A percentile compares a stretch with the other conserved stretches of the same genome.
phyloP scores from a whole-genome alignment of 192 early-diverging fungal species.

The Diversispora eburnea region DNA sequence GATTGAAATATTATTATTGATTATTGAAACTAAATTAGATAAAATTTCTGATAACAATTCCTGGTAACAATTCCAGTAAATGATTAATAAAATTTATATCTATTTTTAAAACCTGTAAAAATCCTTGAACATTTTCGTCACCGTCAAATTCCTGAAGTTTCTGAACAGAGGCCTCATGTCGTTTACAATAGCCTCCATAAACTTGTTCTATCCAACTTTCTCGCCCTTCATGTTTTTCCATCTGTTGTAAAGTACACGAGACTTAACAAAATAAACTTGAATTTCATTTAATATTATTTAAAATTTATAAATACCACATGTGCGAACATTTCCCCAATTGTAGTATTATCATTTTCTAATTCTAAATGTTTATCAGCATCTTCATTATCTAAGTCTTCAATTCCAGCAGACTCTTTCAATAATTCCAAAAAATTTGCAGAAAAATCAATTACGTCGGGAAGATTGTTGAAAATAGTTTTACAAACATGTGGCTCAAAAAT shows the following conservation, averaged over 20 bases:
- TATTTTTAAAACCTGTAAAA: constrained; percentile 41
- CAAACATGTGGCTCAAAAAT: constrained; percentile 59
- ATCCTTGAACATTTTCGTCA: constrained; percentile 39
- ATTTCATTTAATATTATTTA: neutral
- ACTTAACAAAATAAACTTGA: neutral
- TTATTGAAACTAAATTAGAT: no score
- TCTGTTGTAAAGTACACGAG: neutral
- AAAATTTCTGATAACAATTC: no score
- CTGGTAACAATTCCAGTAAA: no score
- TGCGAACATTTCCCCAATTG: constrained; percentile 54
- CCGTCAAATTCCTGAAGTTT: constrained; percentile 59
- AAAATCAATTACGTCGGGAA: constrained; percentile 68
- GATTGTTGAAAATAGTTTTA: constrained; percentile 73
- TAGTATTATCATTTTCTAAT: constrained; percentile 29
- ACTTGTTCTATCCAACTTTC: constrained; percentile 45
- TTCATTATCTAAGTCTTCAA: constrained; percentile 23
- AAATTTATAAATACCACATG: constrained; percentile 38
- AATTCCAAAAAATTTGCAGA: constrained; percentile 62
- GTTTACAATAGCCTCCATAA: constrained; percentile 74
- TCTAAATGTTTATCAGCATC: constrained; percentile 30
- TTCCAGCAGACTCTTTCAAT: constrained; percentile 56
- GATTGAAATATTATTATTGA: constrained; percentile 1
- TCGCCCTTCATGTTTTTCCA: neutral
- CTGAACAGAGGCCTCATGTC: constrained; percentile 64
- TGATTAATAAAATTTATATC: constrained; percentile 14